A percentile compares a stretch with the other conserved stretches of the same genome.
phyloP scores from a whole-genome alignment of 202 grass and related monocot species.

The Dendrocalamus latiflorus region DNA sequence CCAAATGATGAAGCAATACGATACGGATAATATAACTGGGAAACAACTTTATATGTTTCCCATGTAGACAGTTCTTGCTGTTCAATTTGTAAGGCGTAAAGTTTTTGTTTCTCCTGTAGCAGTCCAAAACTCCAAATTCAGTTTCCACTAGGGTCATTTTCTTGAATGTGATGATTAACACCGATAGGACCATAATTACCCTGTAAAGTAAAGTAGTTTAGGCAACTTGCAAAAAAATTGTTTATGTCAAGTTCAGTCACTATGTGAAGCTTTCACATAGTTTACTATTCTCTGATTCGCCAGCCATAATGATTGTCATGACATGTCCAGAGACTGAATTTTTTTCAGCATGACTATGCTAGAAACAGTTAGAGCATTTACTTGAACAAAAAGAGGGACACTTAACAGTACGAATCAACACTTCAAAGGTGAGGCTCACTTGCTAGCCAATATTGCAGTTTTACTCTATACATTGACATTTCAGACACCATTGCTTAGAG shows the following conservation, averaged over 20 bases:
- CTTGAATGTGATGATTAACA: slow-evolving; percentile 29
- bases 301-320: background rate
- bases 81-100: slow-evolving; percentile 29
- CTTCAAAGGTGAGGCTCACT: slow-evolving; percentile 1
- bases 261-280: too few species aligned
- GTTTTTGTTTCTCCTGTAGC: slow-evolving; percentile 23
- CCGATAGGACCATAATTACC: background rate
- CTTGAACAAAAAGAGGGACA: background rate
- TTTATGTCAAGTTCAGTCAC: slow-evolving; percentile 2
- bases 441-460: background rate
- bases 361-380: too few species aligned
- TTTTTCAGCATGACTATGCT: background rate
- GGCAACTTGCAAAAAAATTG: slow-evolving; percentile 16
- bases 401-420: background rate
- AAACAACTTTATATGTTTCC: slow-evolving; percentile 27
- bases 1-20: slow-evolving; percentile 44
- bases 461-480: background rate
- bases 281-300: background rate
- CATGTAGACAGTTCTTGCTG: slow-evolving; percentile 23
- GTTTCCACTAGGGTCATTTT: slow-evolving; percentile 33
- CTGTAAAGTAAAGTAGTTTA: slow-evolving; percentile 31
- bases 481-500: background rate
- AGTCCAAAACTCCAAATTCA: slow-evolving; percentile 18
- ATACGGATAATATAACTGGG: slow-evolving; percentile 18
- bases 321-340: background rate